Conservation (phyloP, 108 stramenopile genomes). For the Pseudonitzschia multistriata region DNA sequence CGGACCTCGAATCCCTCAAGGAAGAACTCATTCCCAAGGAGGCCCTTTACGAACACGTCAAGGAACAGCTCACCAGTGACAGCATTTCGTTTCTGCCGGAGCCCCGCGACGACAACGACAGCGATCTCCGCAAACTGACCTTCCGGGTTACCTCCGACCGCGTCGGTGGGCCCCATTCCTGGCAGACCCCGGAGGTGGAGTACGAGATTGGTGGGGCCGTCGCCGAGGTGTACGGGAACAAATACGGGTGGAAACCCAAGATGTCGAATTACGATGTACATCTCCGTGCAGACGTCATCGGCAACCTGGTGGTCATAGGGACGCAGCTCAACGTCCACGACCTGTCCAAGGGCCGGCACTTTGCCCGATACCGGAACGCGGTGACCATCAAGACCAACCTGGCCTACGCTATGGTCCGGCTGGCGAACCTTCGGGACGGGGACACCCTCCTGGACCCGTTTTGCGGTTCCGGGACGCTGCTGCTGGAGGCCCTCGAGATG, state of each 20-base stretch:
- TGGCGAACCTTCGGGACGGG: conserved; percentile 47
- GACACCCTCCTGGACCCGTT: conserved; percentile 68
- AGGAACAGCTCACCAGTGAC: conserved; percentile 33
- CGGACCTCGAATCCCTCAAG: background rate
- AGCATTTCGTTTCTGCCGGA: conserved; percentile 3
- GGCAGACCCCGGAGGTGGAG: conserved; percentile 55
- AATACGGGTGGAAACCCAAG: conserved; percentile 39
- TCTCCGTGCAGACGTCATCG: conserved; percentile 58
- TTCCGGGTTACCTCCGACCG: conserved; percentile 70
- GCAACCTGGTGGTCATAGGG: conserved; percentile 50
- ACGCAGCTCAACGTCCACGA: conserved; percentile 67
- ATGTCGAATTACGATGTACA: conserved; percentile 67
- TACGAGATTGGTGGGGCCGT: conserved; percentile 68
- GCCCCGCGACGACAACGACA: background rate
- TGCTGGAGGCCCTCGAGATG: conserved; percentile 70
- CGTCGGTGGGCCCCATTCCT: conserved; percentile 59
- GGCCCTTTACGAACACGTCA: conserved; percentile 57
- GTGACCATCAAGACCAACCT: conserved; percentile 75
- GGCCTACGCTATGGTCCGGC: conserved; percentile 64
- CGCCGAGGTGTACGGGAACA: conserved; percentile 43
- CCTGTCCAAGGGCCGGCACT: conserved; percentile 58
- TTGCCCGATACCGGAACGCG: conserved; percentile 61
- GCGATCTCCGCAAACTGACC: conserved; percentile 14
- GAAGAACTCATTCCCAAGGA: conserved; percentile 39
- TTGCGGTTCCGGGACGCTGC: conserved; percentile 82